Percentiles rank a stretch among this genome's conserved stretches.
These are phyloP conservation scores for Herpetospermum pedunculosum DNA, from an alignment of 306 rosid genomes.

Conservation along the genomic window DNA sequence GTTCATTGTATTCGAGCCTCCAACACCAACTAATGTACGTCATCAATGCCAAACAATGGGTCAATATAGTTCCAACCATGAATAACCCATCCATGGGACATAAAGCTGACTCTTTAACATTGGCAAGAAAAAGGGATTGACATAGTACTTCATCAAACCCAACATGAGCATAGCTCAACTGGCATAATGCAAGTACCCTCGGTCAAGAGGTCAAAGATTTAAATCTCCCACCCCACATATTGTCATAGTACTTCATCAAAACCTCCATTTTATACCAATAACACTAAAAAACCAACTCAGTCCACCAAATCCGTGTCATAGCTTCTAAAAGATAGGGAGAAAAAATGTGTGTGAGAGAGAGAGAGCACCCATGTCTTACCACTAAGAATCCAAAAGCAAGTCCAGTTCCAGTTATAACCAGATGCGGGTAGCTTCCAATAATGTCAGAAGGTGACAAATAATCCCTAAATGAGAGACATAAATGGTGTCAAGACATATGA, in stretches of 20 bases:
- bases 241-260: background rate
- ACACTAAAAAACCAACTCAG: background rate
- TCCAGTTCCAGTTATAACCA: constrained; percentile 72
- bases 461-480: constrained; percentile 44
- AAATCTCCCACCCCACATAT: no score
- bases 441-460: constrained; percentile 78
- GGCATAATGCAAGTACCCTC: no score
- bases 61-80: background rate
- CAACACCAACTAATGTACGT: background rate
- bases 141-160: no score
- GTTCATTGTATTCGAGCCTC: background rate
- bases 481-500: background rate
- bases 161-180: no score
- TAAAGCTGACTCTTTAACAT: background rate
- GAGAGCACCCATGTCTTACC: constrained; percentile 32
- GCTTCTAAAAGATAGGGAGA: background rate
- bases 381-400: constrained; percentile 89
- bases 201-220: no score
- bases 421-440: constrained; percentile 57
- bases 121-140: background rate
- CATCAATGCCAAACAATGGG: background rate
- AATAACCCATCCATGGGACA: background rate
- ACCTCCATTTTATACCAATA: background rate
- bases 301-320: background rate
- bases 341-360: background rate